Evolutionary conservation across 305 asterid species (phyloP).

Genomic region (Withania somnifera): DNA sequence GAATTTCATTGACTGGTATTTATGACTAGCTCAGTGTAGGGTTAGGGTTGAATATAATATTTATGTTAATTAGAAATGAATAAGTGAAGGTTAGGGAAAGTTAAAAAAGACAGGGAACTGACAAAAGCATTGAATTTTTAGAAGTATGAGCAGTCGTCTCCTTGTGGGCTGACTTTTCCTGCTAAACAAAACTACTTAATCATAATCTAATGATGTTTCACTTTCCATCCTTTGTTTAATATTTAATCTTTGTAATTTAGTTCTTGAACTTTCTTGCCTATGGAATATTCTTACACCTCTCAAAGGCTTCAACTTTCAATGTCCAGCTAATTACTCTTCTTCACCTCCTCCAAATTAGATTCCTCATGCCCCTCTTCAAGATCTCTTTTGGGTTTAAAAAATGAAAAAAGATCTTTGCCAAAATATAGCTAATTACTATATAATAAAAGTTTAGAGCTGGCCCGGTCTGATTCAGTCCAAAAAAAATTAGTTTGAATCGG

Average conservation of each 20-base stretch:
- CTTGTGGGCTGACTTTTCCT: slow-evolving; percentile 86
- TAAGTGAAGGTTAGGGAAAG: not conserved
- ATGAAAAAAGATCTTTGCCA: not conserved
- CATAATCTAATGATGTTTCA: slow-evolving; percentile 70
- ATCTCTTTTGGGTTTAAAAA: not conserved
- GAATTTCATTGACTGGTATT: not conserved
- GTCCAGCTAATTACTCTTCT: slow-evolving; percentile 28
- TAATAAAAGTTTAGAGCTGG: no score
- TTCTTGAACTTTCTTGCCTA: slow-evolving; percentile 51
- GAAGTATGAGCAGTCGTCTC: slow-evolving; percentile 55
- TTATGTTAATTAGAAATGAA: no score
- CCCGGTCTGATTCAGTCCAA: no score
- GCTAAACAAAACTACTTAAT: slow-evolving; percentile 28
- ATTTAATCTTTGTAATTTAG: slow-evolving; percentile 66
- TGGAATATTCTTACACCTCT: slow-evolving; percentile 52
- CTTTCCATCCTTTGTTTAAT: slow-evolving; percentile 42
- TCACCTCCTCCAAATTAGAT: not conserved
- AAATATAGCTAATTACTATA: no score
- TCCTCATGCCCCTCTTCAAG: slow-evolving; percentile 4
- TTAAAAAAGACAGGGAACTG: slow-evolving; percentile 31
- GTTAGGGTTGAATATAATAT: not conserved
- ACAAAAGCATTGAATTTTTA: slow-evolving; percentile 71
- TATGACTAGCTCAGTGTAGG: not conserved
- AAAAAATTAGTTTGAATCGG: no score
- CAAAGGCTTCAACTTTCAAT: slow-evolving; percentile 57